A percentile compares a stretch with the other conserved stretches of the same genome.
Conservation (phyloP, 306 rosid genomes). For the Castanea mollissima region DNA sequence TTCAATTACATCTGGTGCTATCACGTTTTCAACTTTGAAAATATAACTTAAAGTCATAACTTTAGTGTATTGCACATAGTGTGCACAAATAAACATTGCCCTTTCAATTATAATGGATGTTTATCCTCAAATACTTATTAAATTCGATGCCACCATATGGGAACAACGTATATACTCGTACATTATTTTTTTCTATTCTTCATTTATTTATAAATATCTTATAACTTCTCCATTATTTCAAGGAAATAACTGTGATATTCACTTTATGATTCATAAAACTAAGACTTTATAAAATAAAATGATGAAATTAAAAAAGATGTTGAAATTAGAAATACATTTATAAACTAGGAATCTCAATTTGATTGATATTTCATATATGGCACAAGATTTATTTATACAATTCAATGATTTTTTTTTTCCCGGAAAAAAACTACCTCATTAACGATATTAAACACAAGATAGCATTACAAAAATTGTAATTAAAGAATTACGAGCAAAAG, state of each 20-base stretch:
- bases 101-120: no score
- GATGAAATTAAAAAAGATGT: neutral
- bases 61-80: no score
- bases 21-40: no score
- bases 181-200: neutral
- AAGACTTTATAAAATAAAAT: neutral
- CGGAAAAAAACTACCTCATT: no score
- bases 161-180: neutral
- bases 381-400: neutral
- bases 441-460: no score
- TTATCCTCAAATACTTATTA: no score
- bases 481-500: no score
- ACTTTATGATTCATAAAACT: neutral
- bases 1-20: no score
- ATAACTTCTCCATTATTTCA: neutral
- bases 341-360: neutral
- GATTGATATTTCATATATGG: neutral
- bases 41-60: no score
- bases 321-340: neutral
- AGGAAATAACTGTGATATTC: neutral
- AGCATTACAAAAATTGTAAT: no score
- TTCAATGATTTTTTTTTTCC: no score
- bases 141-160: neutral
- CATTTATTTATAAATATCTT: neutral
- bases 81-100: no score